Percentiles rank a stretch among this genome's conserved stretches.
These are phyloP conservation scores for Aspergillus panamensis DNA, from an alignment of 495 filamentous ascomycete genomes.

Conservation along the genomic window DNA sequence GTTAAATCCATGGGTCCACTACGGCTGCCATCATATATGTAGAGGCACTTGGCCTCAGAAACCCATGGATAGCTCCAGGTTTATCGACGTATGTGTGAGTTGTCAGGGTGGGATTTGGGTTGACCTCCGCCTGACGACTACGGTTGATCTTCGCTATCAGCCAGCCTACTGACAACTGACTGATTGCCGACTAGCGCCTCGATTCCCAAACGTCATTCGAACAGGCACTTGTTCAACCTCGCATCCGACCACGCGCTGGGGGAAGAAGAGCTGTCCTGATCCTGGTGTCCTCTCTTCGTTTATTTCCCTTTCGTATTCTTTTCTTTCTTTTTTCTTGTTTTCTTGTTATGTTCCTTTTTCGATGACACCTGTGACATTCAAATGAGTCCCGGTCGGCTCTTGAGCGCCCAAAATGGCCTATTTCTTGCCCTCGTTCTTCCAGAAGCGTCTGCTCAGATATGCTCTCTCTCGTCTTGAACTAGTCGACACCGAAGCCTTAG, in stretches of 20 bases:
- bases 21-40: not conserved
- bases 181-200: slow-evolving; percentile 17
- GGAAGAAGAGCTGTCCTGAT: slow-evolving; percentile 8
- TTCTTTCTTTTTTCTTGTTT: slow-evolving; percentile 11
- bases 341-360: slow-evolving; percentile 26
- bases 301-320: not conserved
- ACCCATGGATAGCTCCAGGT: not conserved
- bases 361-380: slow-evolving; percentile 28
- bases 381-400: slow-evolving; percentile 35
- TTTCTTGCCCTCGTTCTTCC: slow-evolving; percentile 73
- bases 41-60: not conserved
- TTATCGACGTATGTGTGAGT: slow-evolving; percentile 22
- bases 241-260: slow-evolving; percentile 3
- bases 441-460: slow-evolving; percentile 78
- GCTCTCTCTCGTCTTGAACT: slow-evolving; percentile 74
- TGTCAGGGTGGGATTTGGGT: slow-evolving; percentile 24
- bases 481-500: slow-evolving; percentile 74
- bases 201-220: slow-evolving; percentile 25
- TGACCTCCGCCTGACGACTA: slow-evolving; percentile 37
- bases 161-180: not conserved
- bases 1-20: not conserved
- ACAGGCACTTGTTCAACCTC: slow-evolving; percentile 15
- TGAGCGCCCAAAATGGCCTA: slow-evolving; percentile 38
- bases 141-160: slow-evolving; percentile 26
- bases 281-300: not conserved